Conservation (phyloP, 139 green algal species). For the Closterium sp. region DNA sequence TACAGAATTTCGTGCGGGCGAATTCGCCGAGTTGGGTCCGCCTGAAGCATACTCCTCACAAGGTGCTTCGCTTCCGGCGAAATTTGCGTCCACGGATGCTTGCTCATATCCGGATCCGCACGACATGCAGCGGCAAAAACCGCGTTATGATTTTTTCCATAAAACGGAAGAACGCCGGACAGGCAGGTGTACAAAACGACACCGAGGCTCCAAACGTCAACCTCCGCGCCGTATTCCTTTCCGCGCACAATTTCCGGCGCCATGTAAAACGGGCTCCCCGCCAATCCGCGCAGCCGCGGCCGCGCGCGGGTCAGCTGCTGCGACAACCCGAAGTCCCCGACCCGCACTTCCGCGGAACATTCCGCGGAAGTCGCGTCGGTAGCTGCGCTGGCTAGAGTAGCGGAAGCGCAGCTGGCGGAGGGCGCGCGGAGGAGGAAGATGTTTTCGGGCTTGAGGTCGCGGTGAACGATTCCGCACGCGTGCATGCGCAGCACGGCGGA, state of each 20-base stretch:
- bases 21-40: constrained; percentile 72
- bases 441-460: constrained; percentile 89
- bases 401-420: not conserved
- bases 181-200: not conserved
- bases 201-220: constrained; percentile 7
- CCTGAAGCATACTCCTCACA: constrained; percentile 19
- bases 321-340: not conserved
- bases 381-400: not conserved
- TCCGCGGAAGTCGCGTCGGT: not conserved
- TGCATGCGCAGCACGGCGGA: constrained; percentile 88
- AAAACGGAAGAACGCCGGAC: not conserved
- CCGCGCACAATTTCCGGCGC: not conserved
- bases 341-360: not conserved
- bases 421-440: constrained; percentile 81
- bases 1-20: constrained; percentile 74
- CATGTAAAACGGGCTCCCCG: constrained; percentile 6
- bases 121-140: constrained; percentile 56
- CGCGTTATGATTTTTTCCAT: constrained; percentile 54
- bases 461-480: constrained; percentile 87
- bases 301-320: not conserved
- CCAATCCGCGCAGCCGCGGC: not conserved
- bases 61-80: constrained; percentile 18
- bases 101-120: constrained; percentile 13
- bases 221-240: not conserved
- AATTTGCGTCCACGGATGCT: constrained; percentile 14